phyloP scores from a whole-genome alignment of 208 protist genomes.

The Trypanosoma boissoni region DNA sequence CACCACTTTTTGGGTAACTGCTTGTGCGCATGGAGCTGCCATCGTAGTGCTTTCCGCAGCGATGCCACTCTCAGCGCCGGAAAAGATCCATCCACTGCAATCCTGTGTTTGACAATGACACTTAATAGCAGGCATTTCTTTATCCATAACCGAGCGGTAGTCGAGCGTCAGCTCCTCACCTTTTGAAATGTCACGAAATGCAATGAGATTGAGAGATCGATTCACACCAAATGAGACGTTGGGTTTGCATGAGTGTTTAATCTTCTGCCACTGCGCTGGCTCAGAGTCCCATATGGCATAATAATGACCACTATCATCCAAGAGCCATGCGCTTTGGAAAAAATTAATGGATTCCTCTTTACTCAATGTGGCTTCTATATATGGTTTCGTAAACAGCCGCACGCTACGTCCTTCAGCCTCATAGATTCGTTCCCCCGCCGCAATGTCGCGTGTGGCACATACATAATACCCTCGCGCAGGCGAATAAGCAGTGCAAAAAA shows the following conservation, averaged over 20 bases:
- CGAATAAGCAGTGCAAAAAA: slow-evolving; percentile 57
- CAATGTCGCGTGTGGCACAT: slow-evolving; percentile 53
- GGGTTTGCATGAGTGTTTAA: slow-evolving; percentile 84
- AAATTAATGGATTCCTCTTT: slow-evolving; percentile 61
- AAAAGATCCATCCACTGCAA: slow-evolving; percentile 48
- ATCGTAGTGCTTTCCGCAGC: too few species aligned
- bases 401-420: slow-evolving; percentile 58
- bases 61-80: slow-evolving; percentile 31
- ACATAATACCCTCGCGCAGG: slow-evolving; percentile 67
- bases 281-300: slow-evolving; percentile 84
- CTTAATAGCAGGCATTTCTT: slow-evolving; percentile 64
- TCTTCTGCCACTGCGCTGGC: slow-evolving; percentile 55
- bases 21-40: too few species aligned
- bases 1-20: too few species aligned
- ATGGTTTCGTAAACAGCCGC: slow-evolving; percentile 78
- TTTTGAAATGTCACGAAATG: slow-evolving; percentile 65
- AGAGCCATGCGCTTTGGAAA: slow-evolving; percentile 66
- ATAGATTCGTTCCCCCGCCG: slow-evolving; percentile 51
- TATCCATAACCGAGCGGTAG: slow-evolving; percentile 84
- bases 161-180: slow-evolving; percentile 90
- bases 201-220: slow-evolving; percentile 67
- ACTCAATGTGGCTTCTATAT: slow-evolving; percentile 39
- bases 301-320: slow-evolving; percentile 67
- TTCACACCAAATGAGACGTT: slow-evolving; percentile 69
- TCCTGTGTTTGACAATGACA: slow-evolving; percentile 56